Base-by-base conservation (phyloP, 202 grass and related monocot genomes). In the Schoenoplectus triqueter region DNA sequence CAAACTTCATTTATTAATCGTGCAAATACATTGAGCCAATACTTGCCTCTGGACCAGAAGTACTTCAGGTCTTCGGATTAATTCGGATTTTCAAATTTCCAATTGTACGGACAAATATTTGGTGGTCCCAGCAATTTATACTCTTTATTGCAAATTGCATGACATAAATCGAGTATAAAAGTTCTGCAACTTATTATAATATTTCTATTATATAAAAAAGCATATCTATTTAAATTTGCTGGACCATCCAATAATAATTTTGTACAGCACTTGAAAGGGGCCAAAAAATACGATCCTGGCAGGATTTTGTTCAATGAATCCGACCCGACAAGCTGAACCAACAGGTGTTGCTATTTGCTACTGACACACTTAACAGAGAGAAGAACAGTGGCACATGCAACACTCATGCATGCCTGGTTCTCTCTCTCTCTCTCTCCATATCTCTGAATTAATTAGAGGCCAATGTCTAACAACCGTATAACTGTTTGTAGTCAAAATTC, bases 301-400 rank as follows among this genome's bases (percentile, higher is more conserved):
- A 77, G 73, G 73, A 77, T 77, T 57, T 77, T 6, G 51, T 77
- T 77, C 73, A 77, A 56, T 15, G 73, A n/a, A 57, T 77, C 73
- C 21, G 73, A 77, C 73, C 73, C 20, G 50, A 77, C 20, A 77
- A 21, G 21, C 73, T 76, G 73, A 56, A 56, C 10, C 19, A 76
- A 40, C 73, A 76, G 73, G 50, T 75, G 48, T 54, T 75, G 56
- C 11, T 31, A 47, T 0, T 47, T 47, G 66, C 4, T 14, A 55
- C 71, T 75, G 72, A 75, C 72, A 75, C 18, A 56, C 18, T 55
- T 76, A 70, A 70, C 41, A 70, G 41, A 70, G 42, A 70, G 11
- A n/a, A 70, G 4, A 71, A 71, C 51, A 56, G 73, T n/a, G 21
- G 20, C 20, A 77, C 74, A 78, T 75, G 72, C 49, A 1, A 75